phyloP scores from a whole-genome alignment of 164 flowering plant genomes.

The Tetracentron sinense region DNA sequence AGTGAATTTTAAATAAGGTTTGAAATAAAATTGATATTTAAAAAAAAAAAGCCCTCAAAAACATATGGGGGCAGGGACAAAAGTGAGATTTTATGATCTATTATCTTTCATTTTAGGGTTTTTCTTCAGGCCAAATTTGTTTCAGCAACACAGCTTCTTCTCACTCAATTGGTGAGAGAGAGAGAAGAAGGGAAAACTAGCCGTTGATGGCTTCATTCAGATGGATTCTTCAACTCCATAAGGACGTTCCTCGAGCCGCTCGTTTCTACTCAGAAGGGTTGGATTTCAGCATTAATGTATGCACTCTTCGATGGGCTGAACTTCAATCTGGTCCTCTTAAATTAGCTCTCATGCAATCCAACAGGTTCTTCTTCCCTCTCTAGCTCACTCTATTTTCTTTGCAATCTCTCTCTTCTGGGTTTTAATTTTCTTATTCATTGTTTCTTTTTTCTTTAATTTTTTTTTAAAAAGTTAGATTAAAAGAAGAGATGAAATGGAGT shows the following conservation, averaged over 20 bases:
- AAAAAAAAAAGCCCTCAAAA: too few species aligned
- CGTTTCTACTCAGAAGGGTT: slow-evolving; percentile 86
- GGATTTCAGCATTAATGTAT: slow-evolving; percentile 73
- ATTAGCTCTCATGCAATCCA: slow-evolving; percentile 82
- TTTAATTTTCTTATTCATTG: slow-evolving; percentile 2
- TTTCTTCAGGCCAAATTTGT: too few species aligned
- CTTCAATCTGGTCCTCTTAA: slow-evolving; percentile 88
- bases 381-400: neutral
- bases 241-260: slow-evolving; percentile 91
- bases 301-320: slow-evolving; percentile 93
- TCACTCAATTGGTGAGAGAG: too few species aligned
- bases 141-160: too few species aligned
- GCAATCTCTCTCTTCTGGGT: neutral
- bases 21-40: too few species aligned
- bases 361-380: slow-evolving; percentile 28
- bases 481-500: neutral
- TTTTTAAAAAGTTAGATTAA: neutral
- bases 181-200: neutral
- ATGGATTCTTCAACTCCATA: slow-evolving; percentile 93
- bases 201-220: slow-evolving; percentile 57
- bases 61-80: too few species aligned
- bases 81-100: too few species aligned
- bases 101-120: too few species aligned
- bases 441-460: neutral
- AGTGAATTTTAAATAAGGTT: too few species aligned